Evolutionary conservation across 257 asterid species (phyloP).

Genomic region (Salvia miltiorrhiza): DNA sequence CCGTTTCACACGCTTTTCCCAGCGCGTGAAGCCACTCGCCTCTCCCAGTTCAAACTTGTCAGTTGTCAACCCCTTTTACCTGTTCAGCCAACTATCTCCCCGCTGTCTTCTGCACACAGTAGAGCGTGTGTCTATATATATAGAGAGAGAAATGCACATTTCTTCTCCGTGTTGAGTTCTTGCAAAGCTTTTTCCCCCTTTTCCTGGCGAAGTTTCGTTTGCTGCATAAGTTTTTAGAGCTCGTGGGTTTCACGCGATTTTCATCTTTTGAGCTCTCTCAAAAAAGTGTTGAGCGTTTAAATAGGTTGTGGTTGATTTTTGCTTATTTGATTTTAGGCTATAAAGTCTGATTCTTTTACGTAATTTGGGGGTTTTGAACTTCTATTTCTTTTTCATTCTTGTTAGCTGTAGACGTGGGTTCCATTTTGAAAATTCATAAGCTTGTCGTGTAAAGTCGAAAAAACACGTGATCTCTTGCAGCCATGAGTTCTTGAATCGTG

Average conservation of each 20-base stretch:
- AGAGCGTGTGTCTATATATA: not conserved
- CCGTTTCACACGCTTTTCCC: conserved; percentile 15
- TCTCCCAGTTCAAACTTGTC: conserved; percentile 20
- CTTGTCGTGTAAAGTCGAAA: not conserved
- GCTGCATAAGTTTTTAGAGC: not conserved
- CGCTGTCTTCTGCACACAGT: not conserved
- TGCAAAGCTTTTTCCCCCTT: not conserved
- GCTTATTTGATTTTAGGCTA: not conserved
- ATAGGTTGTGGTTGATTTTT: not conserved
- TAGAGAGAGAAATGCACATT: not conserved
- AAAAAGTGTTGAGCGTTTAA: not conserved
- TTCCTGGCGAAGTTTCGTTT: not conserved
- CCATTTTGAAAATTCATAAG: not conserved
- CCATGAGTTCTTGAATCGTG: not conserved
- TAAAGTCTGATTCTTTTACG: not conserved
- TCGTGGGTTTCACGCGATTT: conserved; percentile 19
- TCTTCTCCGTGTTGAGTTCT: not conserved
- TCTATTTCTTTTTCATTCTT: not conserved
- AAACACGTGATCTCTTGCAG: not conserved
- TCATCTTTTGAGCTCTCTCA: conserved; percentile 4
- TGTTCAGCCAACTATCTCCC: not conserved
- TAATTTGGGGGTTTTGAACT: not conserved
- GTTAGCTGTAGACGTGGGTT: not conserved
- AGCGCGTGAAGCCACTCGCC: conserved; percentile 15
- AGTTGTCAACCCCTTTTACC: conserved; percentile 12